A percentile compares a stretch with the other conserved stretches of the same genome.
Evolutionary conservation across 1,284 basidiomycete species (phyloP).

Genomic region (Ceratobasidium sp.): DNA sequence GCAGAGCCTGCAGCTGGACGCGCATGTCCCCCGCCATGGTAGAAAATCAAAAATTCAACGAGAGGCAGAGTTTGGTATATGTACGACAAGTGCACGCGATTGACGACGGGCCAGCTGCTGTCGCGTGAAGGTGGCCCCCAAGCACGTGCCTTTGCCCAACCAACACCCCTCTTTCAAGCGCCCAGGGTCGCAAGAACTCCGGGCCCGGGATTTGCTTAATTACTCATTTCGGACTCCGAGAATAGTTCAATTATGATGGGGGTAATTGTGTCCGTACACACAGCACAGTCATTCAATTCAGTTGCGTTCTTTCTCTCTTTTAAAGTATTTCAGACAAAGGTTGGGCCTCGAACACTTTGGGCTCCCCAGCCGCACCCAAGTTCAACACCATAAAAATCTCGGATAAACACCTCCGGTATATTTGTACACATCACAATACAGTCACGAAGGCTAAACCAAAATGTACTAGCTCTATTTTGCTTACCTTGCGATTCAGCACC

Average conservation of each 20-base stretch:
- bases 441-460: background rate
- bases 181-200: constrained; percentile 2
- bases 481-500: background rate
- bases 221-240: background rate
- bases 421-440: background rate
- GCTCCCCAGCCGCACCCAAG: background rate
- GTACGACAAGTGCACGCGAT: constrained; percentile 34
- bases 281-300: too few species aligned
- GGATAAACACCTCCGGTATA: constrained; percentile 1
- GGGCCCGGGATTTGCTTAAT: background rate
- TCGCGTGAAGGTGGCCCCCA: constrained; percentile 35
- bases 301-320: too few species aligned
- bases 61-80: constrained; percentile 37
- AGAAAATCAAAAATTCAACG: constrained; percentile 23
- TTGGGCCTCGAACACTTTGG: too few species aligned
- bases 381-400: background rate
- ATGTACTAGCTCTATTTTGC: background rate
- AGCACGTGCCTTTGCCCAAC: constrained; percentile 28
- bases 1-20: constrained; percentile 79
- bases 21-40: constrained; percentile 67
- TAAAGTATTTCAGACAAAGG: too few species aligned
- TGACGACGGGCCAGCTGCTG: constrained; percentile 26
- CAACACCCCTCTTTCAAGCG: constrained; percentile 28
- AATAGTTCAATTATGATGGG: too few species aligned
- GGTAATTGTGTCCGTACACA: too few species aligned